Conservation (phyloP, 805 yeast genomes). For the Millerozyma acaciae region DNA sequence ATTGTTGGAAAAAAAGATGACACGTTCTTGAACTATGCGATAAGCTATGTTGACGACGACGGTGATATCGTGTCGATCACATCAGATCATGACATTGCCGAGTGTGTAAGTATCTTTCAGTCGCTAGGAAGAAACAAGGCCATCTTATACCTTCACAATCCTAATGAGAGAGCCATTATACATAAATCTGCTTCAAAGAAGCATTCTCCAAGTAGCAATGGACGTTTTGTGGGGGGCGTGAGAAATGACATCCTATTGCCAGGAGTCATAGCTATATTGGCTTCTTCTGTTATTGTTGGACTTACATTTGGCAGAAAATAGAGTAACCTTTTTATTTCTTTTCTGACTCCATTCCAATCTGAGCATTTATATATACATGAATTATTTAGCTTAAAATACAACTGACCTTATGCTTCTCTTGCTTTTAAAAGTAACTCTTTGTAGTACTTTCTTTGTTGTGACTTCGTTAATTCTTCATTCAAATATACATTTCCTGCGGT, state of each 20-base stretch:
- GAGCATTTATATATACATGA: no score
- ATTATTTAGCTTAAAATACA: no score
- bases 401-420: conserved; percentile 22
- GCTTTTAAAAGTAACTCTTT: conserved; percentile 48
- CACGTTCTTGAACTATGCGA: conserved; percentile 46
- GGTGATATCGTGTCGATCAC: conserved; percentile 78
- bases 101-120: conserved; percentile 61
- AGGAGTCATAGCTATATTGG: conserved; percentile 56
- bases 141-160: conserved; percentile 69
- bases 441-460: conserved; percentile 42
- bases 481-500: conserved; percentile 55
- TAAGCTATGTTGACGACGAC: conserved; percentile 80
- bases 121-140: conserved; percentile 54
- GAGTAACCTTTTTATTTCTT: no score
- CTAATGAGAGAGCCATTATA: conserved; percentile 41
- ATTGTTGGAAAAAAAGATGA: conserved; percentile 10
- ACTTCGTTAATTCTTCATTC: conserved; percentile 46
- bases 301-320: conserved; percentile 48
- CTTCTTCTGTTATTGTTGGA: conserved; percentile 55
- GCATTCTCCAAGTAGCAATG: conserved; percentile 10
- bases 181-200: conserved; percentile 12
- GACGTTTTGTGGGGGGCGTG: conserved; percentile 39
- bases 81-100: conserved; percentile 65
- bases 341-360: no score
- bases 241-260: conserved; percentile 62